A percentile compares a stretch with the other conserved stretches of the same genome.
phyloP scores from a whole-genome alignment of 495 filamentous ascomycete species.

The Astrocystis sublimbata region DNA sequence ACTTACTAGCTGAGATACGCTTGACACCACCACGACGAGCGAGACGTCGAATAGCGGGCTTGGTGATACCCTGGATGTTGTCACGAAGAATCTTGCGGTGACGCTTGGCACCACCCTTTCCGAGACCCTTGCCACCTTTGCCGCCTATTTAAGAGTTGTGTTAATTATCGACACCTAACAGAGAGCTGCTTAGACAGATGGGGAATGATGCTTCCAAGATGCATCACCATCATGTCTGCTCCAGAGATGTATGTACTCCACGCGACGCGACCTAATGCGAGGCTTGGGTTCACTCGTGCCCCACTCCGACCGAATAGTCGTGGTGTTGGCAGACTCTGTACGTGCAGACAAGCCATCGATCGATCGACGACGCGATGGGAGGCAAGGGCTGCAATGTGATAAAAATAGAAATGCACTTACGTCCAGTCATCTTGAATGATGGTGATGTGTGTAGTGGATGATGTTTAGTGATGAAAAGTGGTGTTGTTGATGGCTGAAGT shows the following conservation, averaged over 20 bases:
- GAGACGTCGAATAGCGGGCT: conserved; percentile 99
- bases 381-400: conserved; percentile 20
- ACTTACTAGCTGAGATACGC: conserved; percentile 97
- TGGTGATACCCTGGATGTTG: conserved; percentile 99
- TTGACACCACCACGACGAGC: conserved; percentile 99
- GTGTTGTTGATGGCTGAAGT: conserved; percentile 22
- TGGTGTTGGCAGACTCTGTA: no score
- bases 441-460: conserved; percentile 34
- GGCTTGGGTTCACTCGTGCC: conserved; percentile 19
- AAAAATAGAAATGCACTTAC: conserved; percentile 60
- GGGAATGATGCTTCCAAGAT: conserved; percentile 7
- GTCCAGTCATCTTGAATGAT: conserved; percentile 84
- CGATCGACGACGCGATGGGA: conserved; percentile 18
- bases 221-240: conserved; percentile 11
- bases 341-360: no score
- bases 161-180: conserved; percentile 50
- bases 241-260: background rate
- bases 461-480: conserved; percentile 35
- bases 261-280: conserved; percentile 25
- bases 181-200: no score
- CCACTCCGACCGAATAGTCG: conserved; percentile 30
- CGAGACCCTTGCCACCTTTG: conserved; percentile 96
- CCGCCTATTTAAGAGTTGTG: conserved; percentile 72
- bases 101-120: conserved; percentile 84
- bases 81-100: conserved; percentile 99